Base-by-base conservation (phyloP, 306 rosid species). In the Cicer cuneatum region DNA sequence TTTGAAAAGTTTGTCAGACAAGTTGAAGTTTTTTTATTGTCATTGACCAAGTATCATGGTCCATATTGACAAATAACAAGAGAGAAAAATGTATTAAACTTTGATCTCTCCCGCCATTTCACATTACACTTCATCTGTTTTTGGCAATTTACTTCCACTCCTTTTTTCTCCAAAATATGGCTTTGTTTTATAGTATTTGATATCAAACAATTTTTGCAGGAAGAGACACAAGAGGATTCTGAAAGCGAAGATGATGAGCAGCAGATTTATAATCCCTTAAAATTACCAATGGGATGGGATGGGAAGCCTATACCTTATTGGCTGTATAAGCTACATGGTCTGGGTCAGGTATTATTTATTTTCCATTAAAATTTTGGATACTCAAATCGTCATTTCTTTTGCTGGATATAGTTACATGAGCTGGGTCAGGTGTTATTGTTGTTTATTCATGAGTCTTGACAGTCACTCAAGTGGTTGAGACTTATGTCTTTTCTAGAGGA, bases 281-380 rank as follows among this genome's bases (percentile, higher is more conserved):
- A 94, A 80, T 81, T 94, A 86, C 98, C 98, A 37, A 94, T 94
- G 98, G 98, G 97, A 53, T 94, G 98, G 98, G 98, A 94, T 81
- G 98, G 98, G 69, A 94, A 94, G 79, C 98, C 98, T 48, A 94
- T 94, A 74, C 98, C 98, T 51, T 94, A 94, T 60, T 94, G 98
- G 98, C 88, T 94, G 65, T 94, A 94, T 85, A 94, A 94, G 85
- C 91, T 94, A 72, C 98, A 91, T 75, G 98, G 98, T 78, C 95
- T 94, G 69, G 97, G 98, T 72, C 98, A 94, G 98, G 98, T 93
- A 93, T 60, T 72, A 42, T 83, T 52, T 65, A 53, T 81, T 67
- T 72, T 10, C 48, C 64, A 48, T 68, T 63, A 16, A 52, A 37
- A 37, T 66, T 63, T 77, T 63, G 41, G 78, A 62, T 62, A 77